Conservation (phyloP, 1,284 basidiomycete species). For the Pseudozyma tsukubaensis region DNA sequence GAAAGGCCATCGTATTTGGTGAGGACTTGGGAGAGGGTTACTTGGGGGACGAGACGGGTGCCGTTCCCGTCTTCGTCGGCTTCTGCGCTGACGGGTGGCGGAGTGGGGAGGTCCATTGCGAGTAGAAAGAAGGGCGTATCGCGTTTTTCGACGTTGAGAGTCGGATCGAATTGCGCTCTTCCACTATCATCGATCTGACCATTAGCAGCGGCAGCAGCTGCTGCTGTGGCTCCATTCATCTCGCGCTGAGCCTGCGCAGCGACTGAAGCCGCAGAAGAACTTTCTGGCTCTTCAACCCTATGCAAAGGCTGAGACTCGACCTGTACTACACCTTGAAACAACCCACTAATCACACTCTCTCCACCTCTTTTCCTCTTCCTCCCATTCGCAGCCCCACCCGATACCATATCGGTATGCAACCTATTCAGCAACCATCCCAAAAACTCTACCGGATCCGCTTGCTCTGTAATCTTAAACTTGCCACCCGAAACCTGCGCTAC, state of each 20-base stretch:
- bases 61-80: slow-evolving; percentile 78
- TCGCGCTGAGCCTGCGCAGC: slow-evolving; percentile 9
- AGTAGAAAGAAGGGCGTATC: slow-evolving; percentile 93
- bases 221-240: background rate
- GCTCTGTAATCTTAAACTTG: slow-evolving; percentile 89
- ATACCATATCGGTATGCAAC: slow-evolving; percentile 84
- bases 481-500: slow-evolving; percentile 86
- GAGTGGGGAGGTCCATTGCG: slow-evolving; percentile 87
- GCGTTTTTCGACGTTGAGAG: slow-evolving; percentile 80
- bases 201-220: background rate
- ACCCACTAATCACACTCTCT: slow-evolving; percentile 80
- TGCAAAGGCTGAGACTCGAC: slow-evolving; percentile 80
- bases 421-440: slow-evolving; percentile 94
- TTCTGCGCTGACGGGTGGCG: slow-evolving; percentile 93
- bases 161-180: slow-evolving; percentile 57
- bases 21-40: slow-evolving; percentile 88
- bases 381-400: slow-evolving; percentile 73
- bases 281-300: slow-evolving; percentile 9
- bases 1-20: slow-evolving; percentile 88
- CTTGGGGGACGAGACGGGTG: slow-evolving; percentile 87
- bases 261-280: background rate
- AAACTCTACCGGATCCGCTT: slow-evolving; percentile 96
- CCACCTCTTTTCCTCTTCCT: slow-evolving; percentile 43
- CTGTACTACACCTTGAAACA: slow-evolving; percentile 92
- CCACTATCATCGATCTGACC: slow-evolving; percentile 61